Percentiles rank a stretch among this genome's conserved stretches.
These are phyloP conservation scores for Aschersonia sp. DNA, from an alignment of 2,329 filamentous ascomycete genomes.

Conservation along the genomic window DNA sequence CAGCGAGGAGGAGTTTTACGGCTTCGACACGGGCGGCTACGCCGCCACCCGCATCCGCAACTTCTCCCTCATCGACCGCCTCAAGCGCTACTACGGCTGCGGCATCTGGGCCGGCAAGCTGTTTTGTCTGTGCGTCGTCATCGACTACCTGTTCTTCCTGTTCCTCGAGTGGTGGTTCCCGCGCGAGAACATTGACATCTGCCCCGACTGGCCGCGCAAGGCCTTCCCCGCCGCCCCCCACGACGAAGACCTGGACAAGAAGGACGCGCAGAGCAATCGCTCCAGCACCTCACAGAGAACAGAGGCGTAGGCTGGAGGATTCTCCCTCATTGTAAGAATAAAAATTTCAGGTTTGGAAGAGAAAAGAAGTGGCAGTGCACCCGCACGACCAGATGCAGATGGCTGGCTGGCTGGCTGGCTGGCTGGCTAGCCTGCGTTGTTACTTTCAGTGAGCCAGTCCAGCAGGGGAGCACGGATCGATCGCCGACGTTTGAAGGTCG, in stretches of 20 bases:
- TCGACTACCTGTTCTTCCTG: constrained; percentile 85
- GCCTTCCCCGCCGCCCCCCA: constrained; percentile 6
- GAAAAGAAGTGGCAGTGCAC: too few relatives aligned
- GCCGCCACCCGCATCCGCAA: constrained; percentile 63
- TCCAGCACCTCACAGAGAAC: constrained; percentile 17
- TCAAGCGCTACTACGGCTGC: constrained; percentile 95
- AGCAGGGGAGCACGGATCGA: too few relatives aligned
- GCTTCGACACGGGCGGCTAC: constrained; percentile 56
- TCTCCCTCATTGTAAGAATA: too few relatives aligned
- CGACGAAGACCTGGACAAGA: constrained; percentile 16
- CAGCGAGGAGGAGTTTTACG: constrained; percentile 77
- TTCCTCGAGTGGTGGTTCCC: constrained; percentile 81
- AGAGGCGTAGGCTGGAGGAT: not conserved
- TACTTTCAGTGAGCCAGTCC: too few relatives aligned
- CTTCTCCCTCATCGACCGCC: constrained; percentile 82
- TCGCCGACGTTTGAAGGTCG: too few relatives aligned
- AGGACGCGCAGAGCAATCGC: constrained; percentile 14
- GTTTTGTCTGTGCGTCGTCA: constrained; percentile 85
- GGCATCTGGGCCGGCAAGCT: constrained; percentile 97
- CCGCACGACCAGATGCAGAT: too few relatives aligned
- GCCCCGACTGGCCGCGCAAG: constrained; percentile 85
- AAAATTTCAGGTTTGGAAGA: too few relatives aligned
- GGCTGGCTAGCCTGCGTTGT: too few relatives aligned
- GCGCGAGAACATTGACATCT: constrained; percentile 73
- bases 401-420: too few relatives aligned